A percentile compares a stretch with the other conserved stretches of the same genome.
These are phyloP conservation scores for Zygosaccharomyces kombuchaensis DNA, from an alignment of 805 yeast genomes.

Conservation along the genomic window DNA sequence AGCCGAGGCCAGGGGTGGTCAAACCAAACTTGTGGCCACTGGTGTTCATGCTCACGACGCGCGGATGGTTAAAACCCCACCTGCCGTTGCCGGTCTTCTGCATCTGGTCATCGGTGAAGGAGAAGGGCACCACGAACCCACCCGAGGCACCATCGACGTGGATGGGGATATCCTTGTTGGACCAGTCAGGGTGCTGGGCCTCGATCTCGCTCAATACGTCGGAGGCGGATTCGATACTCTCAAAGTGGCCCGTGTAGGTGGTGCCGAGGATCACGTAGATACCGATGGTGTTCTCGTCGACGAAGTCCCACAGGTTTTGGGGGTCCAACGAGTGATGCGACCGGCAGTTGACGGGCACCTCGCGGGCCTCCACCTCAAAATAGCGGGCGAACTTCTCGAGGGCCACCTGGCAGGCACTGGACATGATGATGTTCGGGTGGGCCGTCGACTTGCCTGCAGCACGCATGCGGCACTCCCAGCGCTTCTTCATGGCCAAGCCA, in stretches of 20 bases:
- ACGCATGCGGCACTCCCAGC: conserved; percentile 70
- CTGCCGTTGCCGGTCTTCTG: conserved; percentile 14
- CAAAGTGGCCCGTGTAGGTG: conserved; percentile 91
- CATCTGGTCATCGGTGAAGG: conserved; percentile 58
- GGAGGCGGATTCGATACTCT: conserved; percentile 60
- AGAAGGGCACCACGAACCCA: conserved; percentile 82
- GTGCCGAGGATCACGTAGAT: conserved; percentile 84
- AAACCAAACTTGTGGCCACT: conserved; percentile 93
- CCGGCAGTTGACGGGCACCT: conserved; percentile 59
- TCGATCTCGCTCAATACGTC: conserved; percentile 67
- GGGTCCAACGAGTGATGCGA: conserved; percentile 64
- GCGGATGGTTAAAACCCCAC: conserved; percentile 78
- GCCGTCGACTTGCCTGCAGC: conserved; percentile 54
- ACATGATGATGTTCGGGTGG: conserved; percentile 86
- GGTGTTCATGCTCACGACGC: conserved; percentile 82
- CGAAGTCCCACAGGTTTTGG: conserved; percentile 51
- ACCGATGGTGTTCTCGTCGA: conserved; percentile 93
- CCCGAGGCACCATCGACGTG: conserved; percentile 96
- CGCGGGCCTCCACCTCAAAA: conserved; percentile 83
- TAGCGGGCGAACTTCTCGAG: conserved; percentile 90
- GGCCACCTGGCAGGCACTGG: conserved; percentile 90
- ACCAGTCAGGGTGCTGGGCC: conserved; percentile 27
- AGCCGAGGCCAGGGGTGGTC: conserved; percentile 87
- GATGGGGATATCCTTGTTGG: conserved; percentile 59
- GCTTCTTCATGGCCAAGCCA: conserved; percentile 86